Evolutionary conservation across 352 stramenopile genomes (phyloP), one percentile per base, ranked within the genome.

Genomic region (Phytopythium ostracodes): DNA sequence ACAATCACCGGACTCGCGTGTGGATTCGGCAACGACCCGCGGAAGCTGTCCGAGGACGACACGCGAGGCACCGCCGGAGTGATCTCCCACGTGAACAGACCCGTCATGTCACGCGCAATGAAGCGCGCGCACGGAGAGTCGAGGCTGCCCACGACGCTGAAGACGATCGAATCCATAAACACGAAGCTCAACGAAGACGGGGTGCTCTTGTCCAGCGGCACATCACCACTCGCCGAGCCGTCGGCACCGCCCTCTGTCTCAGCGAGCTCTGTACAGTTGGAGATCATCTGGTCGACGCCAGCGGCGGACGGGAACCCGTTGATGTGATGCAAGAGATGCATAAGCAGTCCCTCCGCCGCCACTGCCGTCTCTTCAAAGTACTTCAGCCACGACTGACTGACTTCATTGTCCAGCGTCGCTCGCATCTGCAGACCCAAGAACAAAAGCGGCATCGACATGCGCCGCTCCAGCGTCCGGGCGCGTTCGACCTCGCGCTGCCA

Each of bases 361-460:
- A 93, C 77, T 3, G 87, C 87, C 14, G 84, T 94, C 61, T 96
- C 87, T 68, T 92, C 81, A 66, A 96, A 96, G 43, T 68, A 91
- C 68, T 91, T 90, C 9, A 90, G 64, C 85, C 79, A 90, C 33
- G 71, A 74, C 62, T 89, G 74, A 17, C 73, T 88, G 18, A 77
- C 72, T 27, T 94, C 84, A 33, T 80, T 88, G 54, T 92, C 77
- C 50, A 96, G 64, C 1, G 84, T 92, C 15, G 83, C 80, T 15
- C 87, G 81, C 87, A 96, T 96, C 49, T 93, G 84, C 29, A 96
- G 68, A 0, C 87, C 87, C 22, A 96, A 68, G 59, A 96, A 96
- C 52, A 96, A 64, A 24, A 96, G 58, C 8, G 87, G 87, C 75
- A 92, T 92, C 20, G 86, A 93, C 77, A 90, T 85, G 17, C 85